These are phyloP conservation scores for Penicillium sp. DNA, from an alignment of 2,329 filamentous ascomycete species.

Conservation along the genomic window DNA sequence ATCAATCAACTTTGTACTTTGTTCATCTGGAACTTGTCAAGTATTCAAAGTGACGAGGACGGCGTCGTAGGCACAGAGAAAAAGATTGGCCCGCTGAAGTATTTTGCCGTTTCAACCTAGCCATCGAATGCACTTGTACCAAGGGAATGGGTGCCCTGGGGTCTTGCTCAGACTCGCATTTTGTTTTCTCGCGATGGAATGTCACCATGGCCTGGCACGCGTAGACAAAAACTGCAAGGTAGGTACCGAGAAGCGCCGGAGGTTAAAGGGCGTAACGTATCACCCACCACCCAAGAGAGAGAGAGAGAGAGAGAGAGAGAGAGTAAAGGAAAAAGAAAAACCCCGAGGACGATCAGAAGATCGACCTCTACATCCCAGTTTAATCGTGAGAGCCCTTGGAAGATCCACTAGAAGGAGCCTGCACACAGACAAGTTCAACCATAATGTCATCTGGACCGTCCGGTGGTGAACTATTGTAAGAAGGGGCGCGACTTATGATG, in stretches of 20 bases:
- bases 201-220: neutral
- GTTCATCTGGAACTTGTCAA: neutral
- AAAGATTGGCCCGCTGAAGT: no score
- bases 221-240: neutral
- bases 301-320: neutral
- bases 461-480: constrained; percentile 27
- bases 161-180: neutral
- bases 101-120: neutral
- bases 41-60: neutral
- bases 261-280: neutral
- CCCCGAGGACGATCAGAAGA: constrained; percentile 1
- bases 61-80: no score
- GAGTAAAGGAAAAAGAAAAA: neutral
- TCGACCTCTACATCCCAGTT: neutral
- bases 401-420: constrained; percentile 32
- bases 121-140: neutral
- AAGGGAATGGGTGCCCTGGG: neutral
- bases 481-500: constrained; percentile 37
- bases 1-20: neutral
- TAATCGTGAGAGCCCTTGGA: constrained; percentile 23
- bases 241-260: neutral
- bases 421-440: constrained; percentile 39
- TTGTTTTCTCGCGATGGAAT: neutral
- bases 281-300: neutral
- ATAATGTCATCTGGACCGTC: constrained; percentile 33